Evolutionary conservation across 805 yeast genomes (phyloP), one percentile per base, ranked within the genome.

Genomic region (Yarrowia bubula): DNA sequence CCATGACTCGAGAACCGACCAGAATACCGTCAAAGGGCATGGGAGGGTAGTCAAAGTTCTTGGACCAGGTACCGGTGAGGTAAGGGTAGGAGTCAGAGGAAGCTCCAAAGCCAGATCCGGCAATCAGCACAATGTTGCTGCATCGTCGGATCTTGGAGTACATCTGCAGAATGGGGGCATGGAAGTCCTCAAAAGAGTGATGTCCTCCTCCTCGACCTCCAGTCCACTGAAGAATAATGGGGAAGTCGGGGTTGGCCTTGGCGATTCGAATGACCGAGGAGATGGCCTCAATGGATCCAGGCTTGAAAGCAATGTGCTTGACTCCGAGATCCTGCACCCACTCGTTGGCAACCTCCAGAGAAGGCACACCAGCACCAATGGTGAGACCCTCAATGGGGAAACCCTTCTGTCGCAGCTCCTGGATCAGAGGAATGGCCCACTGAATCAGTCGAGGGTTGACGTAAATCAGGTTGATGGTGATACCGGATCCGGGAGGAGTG

Each of bases 171-270:
- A 95, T 84, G 71, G 99, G 98, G 75, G 92, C 93, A 78, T 95
- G 99, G 95, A 93, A 92, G 80, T 95, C 99, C 83, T 95, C 99
- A 75, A 86, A 95, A 60, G 98, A 93, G 79, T 95, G 99, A 78
- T 95, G 99, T 75, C 99, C 99, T 84, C 99, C 99, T 81, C 98
- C 99, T 84, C 99, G 92, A 78, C 99, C 99, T 84, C 98, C 99
- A 67, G 99, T 95, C 99, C 99, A 95, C 82, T 95, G 99, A 72
- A 95, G 80, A 65, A 95, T 93, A 74, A 95, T 91, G 69, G 99
- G 99, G 92, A 95, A 95, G 69, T 77, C 80, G 70, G 99, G 99
- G 79, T 92, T 96, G 58, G 96, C 92, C 75, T 89, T 90, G 65
- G 99, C 99, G 75, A 95, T 95, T 68, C 88, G 79, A 71, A 95